Conservation (phyloP, 2,329 filamentous ascomycete species). For the Byssothecium circinans region DNA sequence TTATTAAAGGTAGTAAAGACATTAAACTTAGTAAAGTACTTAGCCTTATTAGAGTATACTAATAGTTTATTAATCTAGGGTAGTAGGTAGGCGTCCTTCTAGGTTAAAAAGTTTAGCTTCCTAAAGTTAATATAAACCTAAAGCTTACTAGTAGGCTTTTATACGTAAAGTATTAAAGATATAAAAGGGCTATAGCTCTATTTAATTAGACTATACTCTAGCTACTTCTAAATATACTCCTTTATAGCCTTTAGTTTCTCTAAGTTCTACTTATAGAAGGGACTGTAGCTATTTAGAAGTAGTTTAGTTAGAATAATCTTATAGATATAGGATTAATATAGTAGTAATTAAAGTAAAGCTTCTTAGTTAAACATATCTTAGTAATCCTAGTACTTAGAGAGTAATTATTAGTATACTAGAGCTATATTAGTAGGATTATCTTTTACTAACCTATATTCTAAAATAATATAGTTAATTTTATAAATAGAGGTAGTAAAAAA, state of each 20-base stretch:
- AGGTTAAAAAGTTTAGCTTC: constrained; percentile 9
- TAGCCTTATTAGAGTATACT: constrained; percentile 3
- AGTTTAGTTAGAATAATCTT: background rate
- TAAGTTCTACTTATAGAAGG: background rate
- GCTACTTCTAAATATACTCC: background rate
- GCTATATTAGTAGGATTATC: background rate
- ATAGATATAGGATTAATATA: background rate
- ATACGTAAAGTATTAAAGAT: too few relatives aligned
- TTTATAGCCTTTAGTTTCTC: background rate
- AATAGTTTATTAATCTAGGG: constrained; percentile 5
- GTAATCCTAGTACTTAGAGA: background rate
- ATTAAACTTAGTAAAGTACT: constrained; percentile 12
- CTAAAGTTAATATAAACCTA: constrained; percentile 8
- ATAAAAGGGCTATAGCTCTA: background rate
- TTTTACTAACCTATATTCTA: too few relatives aligned
- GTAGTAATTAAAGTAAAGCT: background rate
- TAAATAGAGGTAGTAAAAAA: background rate
- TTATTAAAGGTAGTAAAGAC: constrained; percentile 6
- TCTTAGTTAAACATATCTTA: too few relatives aligned
- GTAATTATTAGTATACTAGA: background rate
- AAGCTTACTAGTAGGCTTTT: constrained; percentile 1
- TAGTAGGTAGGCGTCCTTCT: constrained; percentile 6
- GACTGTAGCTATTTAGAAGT: background rate
- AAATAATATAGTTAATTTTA: background rate
- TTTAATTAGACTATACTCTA: background rate